These are phyloP conservation scores for Trichosporon ovoides DNA, from an alignment of 1,284 basidiomycete genomes.

Conservation along the genomic window DNA sequence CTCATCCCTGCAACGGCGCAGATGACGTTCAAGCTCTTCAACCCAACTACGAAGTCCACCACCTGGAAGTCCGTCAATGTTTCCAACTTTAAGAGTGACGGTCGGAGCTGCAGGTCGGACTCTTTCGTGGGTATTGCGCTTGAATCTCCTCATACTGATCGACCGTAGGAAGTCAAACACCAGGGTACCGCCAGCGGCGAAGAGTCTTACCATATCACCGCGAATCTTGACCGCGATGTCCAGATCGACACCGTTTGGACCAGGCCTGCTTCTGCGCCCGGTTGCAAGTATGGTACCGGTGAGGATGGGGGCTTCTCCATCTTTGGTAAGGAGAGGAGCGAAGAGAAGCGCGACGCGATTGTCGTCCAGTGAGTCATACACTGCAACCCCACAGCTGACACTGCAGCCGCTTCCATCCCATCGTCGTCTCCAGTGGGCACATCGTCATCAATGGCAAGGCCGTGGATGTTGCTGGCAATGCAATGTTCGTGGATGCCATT, in stretches of 20 bases:
- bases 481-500: conserved; percentile 92
- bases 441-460: conserved; percentile 69
- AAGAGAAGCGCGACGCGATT: conserved; percentile 68
- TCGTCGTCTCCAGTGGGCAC: conserved; percentile 61
- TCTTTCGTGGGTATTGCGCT: conserved; percentile 59
- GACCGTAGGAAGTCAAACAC: conserved; percentile 57
- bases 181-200: conserved; percentile 59
- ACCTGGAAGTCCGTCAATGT: conserved; percentile 90
- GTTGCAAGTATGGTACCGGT: conserved; percentile 89
- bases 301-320: conserved; percentile 82
- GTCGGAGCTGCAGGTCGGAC: conserved; percentile 82
- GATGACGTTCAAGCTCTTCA: conserved; percentile 86
- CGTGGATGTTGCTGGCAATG: conserved; percentile 63
- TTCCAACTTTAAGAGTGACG: conserved; percentile 72
- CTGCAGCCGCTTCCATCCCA: conserved; percentile 74
- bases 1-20: conserved; percentile 72
- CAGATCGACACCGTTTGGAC: conserved; percentile 72
- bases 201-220: conserved; percentile 71
- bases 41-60: conserved; percentile 69
- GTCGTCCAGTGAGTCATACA: conserved; percentile 61
- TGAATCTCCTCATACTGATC: not conserved
- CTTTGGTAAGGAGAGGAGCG: conserved; percentile 65
- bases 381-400: not conserved
- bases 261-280: conserved; percentile 65
- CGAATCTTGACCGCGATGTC: conserved; percentile 72